These are phyloP conservation scores for Suillus fuscotomentosus DNA, from an alignment of 768 basidiomycete genomes.

Conservation along the genomic window DNA sequence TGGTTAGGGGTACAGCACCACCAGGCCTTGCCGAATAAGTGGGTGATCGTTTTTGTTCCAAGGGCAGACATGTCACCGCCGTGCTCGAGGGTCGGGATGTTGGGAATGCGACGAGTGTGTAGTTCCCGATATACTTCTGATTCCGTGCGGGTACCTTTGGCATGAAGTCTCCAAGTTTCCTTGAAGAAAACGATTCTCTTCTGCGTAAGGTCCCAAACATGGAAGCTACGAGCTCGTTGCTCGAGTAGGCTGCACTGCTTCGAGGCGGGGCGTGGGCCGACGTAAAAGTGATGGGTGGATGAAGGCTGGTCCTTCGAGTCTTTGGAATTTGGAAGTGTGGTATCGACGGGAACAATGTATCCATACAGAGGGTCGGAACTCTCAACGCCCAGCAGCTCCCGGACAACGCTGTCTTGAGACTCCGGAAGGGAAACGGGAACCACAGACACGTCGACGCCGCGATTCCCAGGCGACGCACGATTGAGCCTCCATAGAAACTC, in stretches of 20 bases:
- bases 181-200: constrained; percentile 26
- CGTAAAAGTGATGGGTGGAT: neutral
- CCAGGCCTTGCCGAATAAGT: constrained; percentile 3
- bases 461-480: constrained; percentile 8
- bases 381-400: neutral
- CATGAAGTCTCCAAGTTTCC: constrained; percentile 27
- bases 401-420: neutral
- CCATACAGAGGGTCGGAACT: neutral
- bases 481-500: constrained; percentile 28
- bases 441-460: constrained; percentile 29
- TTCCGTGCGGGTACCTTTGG: constrained; percentile 17
- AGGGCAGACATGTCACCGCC: constrained; percentile 28
- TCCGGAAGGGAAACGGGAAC: constrained; percentile 10
- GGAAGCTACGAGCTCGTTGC: neutral
- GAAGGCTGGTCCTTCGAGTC: neutral
- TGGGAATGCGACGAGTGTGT: constrained; percentile 13
- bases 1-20: neutral
- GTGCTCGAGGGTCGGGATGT: constrained; percentile 26
- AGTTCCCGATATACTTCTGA: constrained; percentile 18
- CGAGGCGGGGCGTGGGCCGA: neutral
- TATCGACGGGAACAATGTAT: neutral
- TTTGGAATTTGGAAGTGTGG: neutral
- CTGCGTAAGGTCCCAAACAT: neutral
- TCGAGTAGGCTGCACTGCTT: neutral
- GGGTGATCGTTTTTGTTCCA: constrained; percentile 6